Evolutionary conservation across 2,329 filamentous ascomycete species (phyloP), one percentile per base, ranked within the genome.

Genomic region (Neonectria sp.): DNA sequence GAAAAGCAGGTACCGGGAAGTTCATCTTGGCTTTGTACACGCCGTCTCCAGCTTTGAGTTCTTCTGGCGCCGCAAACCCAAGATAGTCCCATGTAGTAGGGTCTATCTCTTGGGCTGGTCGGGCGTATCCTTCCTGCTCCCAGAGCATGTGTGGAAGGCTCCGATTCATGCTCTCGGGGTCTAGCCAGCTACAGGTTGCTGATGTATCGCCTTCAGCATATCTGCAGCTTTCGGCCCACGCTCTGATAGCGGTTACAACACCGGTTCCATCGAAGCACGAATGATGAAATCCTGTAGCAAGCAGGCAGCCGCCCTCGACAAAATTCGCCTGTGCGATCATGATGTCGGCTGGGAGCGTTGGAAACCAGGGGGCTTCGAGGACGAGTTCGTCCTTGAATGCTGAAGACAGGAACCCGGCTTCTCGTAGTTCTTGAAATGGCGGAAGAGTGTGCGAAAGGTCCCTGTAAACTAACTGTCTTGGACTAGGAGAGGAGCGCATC

Each of bases 261-360:
- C 77, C 78, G 9, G 75, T 62, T 11, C 75, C 78, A 29, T 80
- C 78, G 13, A 77, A 55, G 12, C 71, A 76, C n/a, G 60, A 67
- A 33, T 77, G 77, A 51, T 74, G 73, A 35, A 76, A 62, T n/a
- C 74, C 70, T 5, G 67, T 62, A 4, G 75, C 75, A 5, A 79
- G 67, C 3, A 79, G 67, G 45, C 77, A 79, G 1, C 77, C 78
- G 3, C 78, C 78, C 2, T 69, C 48, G 35, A 79, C 71, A 45
- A 79, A 79, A 31, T 79, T 80, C 13, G 72, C 78, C 45, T 79
- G 78, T 2, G 71, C 78, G 7, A 68, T 57, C 2, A 80, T 68
- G 6, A 79, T 68, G 33, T 78, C 74, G 5, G 78, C 72, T 0
- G 78, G 77, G 17, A 78, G 58, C 25, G 69, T 61, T 0, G 74